These are phyloP conservation scores for Carpinus viminea DNA, from an alignment of 306 rosid species.

Conservation along the genomic window DNA sequence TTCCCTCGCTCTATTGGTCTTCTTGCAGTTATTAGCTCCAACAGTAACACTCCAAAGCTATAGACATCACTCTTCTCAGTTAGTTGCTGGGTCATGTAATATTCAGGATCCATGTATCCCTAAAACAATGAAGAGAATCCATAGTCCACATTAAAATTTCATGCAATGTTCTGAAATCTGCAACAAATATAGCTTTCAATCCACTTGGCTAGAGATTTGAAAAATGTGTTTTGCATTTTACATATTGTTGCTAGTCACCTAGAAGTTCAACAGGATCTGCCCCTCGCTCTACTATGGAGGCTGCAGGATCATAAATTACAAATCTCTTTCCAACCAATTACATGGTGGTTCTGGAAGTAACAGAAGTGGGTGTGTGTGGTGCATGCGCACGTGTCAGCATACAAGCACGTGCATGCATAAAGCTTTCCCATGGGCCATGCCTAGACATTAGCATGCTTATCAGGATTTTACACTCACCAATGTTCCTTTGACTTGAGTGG, in stretches of 20 bases:
- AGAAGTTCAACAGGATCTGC: no score
- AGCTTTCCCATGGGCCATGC: no score
- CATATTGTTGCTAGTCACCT: no score
- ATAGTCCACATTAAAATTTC: not conserved
- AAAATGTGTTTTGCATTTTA: no score
- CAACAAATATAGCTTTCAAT: not conserved
- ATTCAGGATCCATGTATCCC: slow-evolving; percentile 56
- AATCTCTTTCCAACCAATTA: not conserved
- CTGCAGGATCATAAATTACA: not conserved
- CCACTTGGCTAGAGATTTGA: not conserved
- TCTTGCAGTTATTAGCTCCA: slow-evolving; percentile 45
- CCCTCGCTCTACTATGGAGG: not conserved
- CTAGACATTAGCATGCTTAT: not conserved
- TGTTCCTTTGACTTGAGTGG: slow-evolving; percentile 68
- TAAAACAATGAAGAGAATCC: slow-evolving; percentile 15
- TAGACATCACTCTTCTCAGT: slow-evolving; percentile 51
- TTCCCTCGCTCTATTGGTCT: slow-evolving; percentile 39
- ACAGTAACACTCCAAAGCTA: slow-evolving; percentile 48
- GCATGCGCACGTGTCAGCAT: no score
- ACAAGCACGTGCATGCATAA: no score
- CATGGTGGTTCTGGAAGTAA: not conserved
- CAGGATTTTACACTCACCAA: slow-evolving; percentile 28
- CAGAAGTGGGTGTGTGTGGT: no score
- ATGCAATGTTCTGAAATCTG: not conserved
- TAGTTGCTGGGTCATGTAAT: slow-evolving; percentile 41